phyloP scores from a whole-genome alignment of 2,329 filamentous ascomycete genomes.

The Botrytis tulipae region DNA sequence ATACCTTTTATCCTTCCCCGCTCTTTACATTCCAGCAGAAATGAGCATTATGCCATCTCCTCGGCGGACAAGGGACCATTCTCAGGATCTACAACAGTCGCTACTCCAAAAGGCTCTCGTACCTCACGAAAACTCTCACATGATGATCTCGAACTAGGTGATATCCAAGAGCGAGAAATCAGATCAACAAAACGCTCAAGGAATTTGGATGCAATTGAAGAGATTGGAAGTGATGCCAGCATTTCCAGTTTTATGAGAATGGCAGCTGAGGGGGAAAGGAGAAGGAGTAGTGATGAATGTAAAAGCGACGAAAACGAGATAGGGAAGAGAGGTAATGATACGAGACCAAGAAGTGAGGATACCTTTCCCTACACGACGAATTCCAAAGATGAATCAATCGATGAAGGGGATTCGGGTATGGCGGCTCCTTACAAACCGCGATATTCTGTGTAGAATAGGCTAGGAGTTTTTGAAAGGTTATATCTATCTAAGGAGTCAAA shows the following conservation, averaged over 20 bases:
- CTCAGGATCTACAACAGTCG: background rate
- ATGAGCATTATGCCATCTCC: background rate
- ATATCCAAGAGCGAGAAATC: background rate
- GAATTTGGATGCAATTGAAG: background rate
- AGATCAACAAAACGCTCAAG: background rate
- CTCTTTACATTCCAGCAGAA: background rate
- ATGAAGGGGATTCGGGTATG: background rate
- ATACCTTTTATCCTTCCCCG: slow-evolving; percentile 33
- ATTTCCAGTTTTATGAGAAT: background rate
- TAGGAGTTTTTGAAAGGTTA: background rate
- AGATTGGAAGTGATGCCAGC: background rate
- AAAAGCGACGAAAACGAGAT: too few relatives aligned
- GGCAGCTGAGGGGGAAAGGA: background rate
- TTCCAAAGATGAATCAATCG: background rate
- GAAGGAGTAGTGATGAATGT: background rate
- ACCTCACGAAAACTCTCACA: background rate
- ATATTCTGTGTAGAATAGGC: background rate
- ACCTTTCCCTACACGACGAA: background rate
- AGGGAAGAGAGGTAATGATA: background rate
- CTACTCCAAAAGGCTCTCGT: background rate
- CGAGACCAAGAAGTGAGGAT: background rate
- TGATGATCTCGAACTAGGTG: background rate
- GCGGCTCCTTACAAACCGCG: background rate
- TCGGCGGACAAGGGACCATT: background rate
- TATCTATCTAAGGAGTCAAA: background rate